Conservation (phyloP, 116 monocot species). For the Thalassia testudinum region DNA sequence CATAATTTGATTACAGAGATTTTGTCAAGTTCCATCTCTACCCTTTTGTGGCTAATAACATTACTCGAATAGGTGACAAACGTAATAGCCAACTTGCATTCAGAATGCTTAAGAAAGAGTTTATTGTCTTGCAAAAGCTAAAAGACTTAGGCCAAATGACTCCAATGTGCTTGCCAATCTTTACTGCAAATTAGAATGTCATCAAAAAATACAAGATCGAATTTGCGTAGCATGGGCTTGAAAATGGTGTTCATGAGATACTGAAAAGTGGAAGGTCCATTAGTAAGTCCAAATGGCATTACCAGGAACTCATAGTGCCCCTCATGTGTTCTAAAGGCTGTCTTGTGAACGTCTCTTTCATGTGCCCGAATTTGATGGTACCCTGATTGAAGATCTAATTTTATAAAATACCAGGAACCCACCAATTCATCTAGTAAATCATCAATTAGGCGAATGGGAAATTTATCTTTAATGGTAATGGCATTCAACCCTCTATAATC, state of each 20-base stretch:
- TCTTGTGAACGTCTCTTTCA: background rate
- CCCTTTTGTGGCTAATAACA: background rate
- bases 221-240: background rate
- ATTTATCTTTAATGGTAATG: background rate
- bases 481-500: background rate
- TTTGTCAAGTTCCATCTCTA: background rate
- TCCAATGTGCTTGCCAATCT: no score
- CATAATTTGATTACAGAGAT: background rate
- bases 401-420: background rate
- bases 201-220: background rate
- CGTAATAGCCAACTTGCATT: background rate
- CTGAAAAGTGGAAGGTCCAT: slow-evolving; percentile 3
- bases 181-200: slow-evolving; percentile 1
- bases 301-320: slow-evolving; percentile 4
- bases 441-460: background rate
- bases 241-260: slow-evolving; percentile 1
- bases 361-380: background rate
- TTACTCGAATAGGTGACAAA: background rate
- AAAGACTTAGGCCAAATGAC: no score
- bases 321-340: background rate
- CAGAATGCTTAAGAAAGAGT: background rate
- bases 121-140: no score
- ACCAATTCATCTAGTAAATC: background rate
- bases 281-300: slow-evolving; percentile 3
- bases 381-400: background rate